Percentiles rank a stretch among this genome's conserved stretches.
Evolutionary conservation across 345 rosid genomes (phyloP).

Genomic region (Moricandia arvensis): DNA sequence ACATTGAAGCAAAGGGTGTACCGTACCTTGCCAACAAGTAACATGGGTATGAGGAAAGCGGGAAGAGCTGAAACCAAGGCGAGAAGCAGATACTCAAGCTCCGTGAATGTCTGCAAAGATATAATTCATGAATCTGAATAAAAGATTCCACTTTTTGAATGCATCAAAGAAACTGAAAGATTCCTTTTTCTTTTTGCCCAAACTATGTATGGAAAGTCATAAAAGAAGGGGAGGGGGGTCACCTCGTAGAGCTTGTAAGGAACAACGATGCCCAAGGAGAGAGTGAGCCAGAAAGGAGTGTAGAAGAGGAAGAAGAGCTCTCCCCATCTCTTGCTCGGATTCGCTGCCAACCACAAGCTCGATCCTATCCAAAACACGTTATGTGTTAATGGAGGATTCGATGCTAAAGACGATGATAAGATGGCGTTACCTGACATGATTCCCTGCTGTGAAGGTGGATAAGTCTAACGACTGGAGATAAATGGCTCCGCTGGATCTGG

Average conservation of each 20-base stretch:
- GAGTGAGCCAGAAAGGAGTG: slow-evolving; percentile 95
- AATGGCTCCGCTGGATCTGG: not conserved
- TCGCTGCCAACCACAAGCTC: slow-evolving; percentile 66
- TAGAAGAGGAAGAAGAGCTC: slow-evolving; percentile 89
- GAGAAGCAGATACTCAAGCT: not conserved
- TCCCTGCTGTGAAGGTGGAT: not conserved
- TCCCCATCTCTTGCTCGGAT: slow-evolving; percentile 95
- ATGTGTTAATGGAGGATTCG: not conserved
- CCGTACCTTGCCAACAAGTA: slow-evolving; percentile 46
- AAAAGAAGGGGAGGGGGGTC: not conserved
- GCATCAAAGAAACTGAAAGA: not conserved
- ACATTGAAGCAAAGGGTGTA: not conserved
- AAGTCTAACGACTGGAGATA: not conserved
- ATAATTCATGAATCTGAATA: not conserved
- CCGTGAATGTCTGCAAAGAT: not conserved
- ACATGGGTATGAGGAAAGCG: not conserved
- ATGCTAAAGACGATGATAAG: not conserved
- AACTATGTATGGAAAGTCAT: not conserved
- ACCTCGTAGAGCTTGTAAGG: not conserved
- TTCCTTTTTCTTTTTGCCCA: too few species aligned
- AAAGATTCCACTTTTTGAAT: not conserved
- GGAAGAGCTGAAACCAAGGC: not conserved
- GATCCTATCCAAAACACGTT: slow-evolving; percentile 8
- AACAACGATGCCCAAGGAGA: not conserved
- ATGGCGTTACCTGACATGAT: not conserved